Percentiles rank a stretch among this genome's conserved stretches.
Evolutionary conservation across 352 stramenopile species (phyloP).

Genomic region (Poterioochromonas sp.): DNA sequence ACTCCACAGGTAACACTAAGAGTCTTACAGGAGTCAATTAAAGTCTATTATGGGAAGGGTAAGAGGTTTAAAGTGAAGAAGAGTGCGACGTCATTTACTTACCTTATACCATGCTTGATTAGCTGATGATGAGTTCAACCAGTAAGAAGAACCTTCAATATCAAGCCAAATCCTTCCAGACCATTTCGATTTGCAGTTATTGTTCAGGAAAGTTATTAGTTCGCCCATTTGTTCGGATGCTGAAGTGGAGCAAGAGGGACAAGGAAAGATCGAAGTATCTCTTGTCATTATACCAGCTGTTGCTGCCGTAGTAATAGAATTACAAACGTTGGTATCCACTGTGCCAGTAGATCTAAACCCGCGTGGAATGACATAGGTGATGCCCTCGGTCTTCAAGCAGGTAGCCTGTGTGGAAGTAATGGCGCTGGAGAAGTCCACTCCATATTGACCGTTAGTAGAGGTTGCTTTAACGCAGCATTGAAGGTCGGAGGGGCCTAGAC

Average conservation of each 20-base stretch:
- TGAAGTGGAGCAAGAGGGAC: conserved; percentile 14
- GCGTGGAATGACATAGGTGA: conserved; percentile 12
- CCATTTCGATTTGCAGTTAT: conserved; percentile 6
- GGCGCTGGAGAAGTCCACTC: background rate
- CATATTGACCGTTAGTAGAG: background rate
- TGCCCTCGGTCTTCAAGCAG: background rate
- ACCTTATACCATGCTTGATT: conserved; percentile 7
- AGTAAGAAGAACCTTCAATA: conserved; percentile 25
- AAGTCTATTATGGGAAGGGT: background rate
- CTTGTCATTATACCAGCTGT: background rate
- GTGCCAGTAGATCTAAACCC: background rate
- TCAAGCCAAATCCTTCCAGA: conserved; percentile 27
- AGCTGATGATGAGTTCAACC: background rate
- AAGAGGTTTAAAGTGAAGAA: background rate
- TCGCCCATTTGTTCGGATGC: conserved; percentile 9
- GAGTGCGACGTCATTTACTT: background rate
- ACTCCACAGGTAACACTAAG: background rate
- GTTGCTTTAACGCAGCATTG: background rate
- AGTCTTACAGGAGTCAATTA: background rate
- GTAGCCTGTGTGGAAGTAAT: background rate
- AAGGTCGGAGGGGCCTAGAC: background rate
- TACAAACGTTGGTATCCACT: conserved; percentile 20
- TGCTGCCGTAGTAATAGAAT: background rate
- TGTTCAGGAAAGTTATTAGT: conserved; percentile 13
- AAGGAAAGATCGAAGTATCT: conserved; percentile 19